Conservation (phyloP, 1,284 basidiomycete genomes). For the Boletellus dicymbophilus region DNA sequence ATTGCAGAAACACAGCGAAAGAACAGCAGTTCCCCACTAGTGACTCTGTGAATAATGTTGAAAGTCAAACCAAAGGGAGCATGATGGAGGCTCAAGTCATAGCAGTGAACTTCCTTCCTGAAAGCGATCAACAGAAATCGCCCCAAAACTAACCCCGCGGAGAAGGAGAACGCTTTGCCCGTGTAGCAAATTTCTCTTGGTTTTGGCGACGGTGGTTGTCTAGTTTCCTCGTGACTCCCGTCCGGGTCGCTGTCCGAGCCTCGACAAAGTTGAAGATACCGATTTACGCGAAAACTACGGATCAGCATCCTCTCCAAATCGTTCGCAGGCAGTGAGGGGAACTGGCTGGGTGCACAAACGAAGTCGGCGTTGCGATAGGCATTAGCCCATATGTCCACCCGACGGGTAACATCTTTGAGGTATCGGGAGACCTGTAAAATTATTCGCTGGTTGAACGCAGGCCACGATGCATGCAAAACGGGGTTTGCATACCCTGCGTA, state of each 20-base stretch:
- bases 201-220: neutral
- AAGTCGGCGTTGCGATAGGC: constrained; percentile 15
- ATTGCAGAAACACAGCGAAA: constrained; percentile 15
- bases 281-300: constrained; percentile 3
- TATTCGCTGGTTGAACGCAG: neutral
- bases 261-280: no score
- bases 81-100: constrained; percentile 20
- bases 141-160: constrained; percentile 12
- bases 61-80: constrained; percentile 6
- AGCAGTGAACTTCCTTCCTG: constrained; percentile 18
- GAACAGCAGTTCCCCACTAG: no score
- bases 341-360: constrained; percentile 22
- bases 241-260: no score
- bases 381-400: constrained; percentile 13
- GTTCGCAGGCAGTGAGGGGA: constrained; percentile 12
- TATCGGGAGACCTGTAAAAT: constrained; percentile 16
- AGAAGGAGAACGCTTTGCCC: neutral
- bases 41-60: constrained; percentile 14
- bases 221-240: no score
- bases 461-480: neutral
- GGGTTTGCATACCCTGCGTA: constrained; percentile 13
- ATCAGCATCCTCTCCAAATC: constrained; percentile 15
- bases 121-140: constrained; percentile 18
- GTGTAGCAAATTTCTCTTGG: constrained; percentile 16
- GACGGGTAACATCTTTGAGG: constrained; percentile 4